These are phyloP conservation scores for Aechmea fasciata DNA, from an alignment of 176 grass and related monocot species.

Conservation along the genomic window DNA sequence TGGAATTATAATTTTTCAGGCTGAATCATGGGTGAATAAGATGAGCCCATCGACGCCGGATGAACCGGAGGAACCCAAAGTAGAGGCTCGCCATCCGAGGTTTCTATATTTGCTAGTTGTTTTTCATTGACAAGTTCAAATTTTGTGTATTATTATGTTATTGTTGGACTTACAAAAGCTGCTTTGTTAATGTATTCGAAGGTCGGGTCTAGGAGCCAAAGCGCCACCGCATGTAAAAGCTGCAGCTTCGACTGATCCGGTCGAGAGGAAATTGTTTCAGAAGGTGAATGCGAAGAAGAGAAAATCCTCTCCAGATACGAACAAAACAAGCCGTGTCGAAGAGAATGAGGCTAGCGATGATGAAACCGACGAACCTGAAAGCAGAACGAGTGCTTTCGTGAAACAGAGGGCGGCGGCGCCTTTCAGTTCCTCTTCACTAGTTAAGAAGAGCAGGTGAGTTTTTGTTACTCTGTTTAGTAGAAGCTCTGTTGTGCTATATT, in stretches of 20 bases:
- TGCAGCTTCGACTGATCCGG: conserved; percentile 36
- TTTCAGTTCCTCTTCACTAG: conserved; percentile 25
- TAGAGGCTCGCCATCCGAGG: conserved; percentile 53
- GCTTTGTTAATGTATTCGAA: conserved; percentile 16
- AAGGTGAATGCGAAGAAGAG: conserved; percentile 73
- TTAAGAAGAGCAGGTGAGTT: conserved; percentile 58
- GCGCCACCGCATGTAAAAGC: conserved; percentile 33
- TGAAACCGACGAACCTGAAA: conserved; percentile 52
- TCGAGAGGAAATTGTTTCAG: conserved; percentile 50
- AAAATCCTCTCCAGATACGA: conserved; percentile 34
- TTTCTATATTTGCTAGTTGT: conserved; percentile 10
- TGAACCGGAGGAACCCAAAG: conserved; percentile 39
- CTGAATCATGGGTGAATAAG: conserved; percentile 72
- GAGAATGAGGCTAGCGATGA: conserved; percentile 30
- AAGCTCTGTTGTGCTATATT: not conserved
- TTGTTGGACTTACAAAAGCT: not conserved
- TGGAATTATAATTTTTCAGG: conserved; percentile 27
- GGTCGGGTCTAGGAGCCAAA: conserved; percentile 82
- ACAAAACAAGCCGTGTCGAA: conserved; percentile 29
- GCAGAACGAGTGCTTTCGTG: conserved; percentile 59
- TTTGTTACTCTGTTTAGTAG: not conserved
- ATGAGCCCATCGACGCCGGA: conserved; percentile 37
- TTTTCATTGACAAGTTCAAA: not conserved
- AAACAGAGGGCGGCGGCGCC: conserved; percentile 42
- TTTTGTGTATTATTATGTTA: not conserved